Base-by-base conservation (phyloP, 352 stramenopile species). In the Phytophthora macrochlamydospora region DNA sequence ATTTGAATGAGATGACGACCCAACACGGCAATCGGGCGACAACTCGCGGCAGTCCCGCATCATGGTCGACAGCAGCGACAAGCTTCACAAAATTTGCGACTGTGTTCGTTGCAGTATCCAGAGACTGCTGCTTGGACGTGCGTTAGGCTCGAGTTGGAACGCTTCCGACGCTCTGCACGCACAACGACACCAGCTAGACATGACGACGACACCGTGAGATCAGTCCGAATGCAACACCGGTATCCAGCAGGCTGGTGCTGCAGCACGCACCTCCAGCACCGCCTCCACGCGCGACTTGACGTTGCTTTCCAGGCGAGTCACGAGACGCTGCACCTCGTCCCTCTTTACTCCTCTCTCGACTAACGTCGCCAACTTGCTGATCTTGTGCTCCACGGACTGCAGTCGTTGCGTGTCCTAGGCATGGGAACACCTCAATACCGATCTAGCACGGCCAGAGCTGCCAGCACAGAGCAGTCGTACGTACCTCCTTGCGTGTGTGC, bases 201-300 rank as follows among this genome's bases (percentile, higher is more conserved):
- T 40, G 32, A 50, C 33, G 9, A 40, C 6, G 35, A 40, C 35
- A 40, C 9, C 35, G 35, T 11, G 35, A 6, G 35, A 11, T 40
- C 9, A 40, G 35, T 40, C 35, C 1, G 35, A 14, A 29, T 33
- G 14, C 43, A 24, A 60, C 6, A 59, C 38, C 18, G 56, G 30
- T 52, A 49, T 50, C 7, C 4, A 29, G n/a, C 35, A 8, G 14
- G 2, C 3, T 51, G 29, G 14, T 42, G 14, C 30, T 46, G 12
- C 7, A 48, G 29, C 31, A 64, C 61, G 44, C 50, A 90, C 81
- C 78, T 90, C 78, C 0, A 87, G 72, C 14, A 90, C 67, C 7
- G 76, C 72, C 33, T 86, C 81, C 18, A 90, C 68, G 2, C 78
- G 81, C 14, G 62, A 55, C 56, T 87, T 87, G 8, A 90, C 57